Evolutionary conservation across 306 rosid genomes (phyloP).

Genomic region (Purshia tridentata): DNA sequence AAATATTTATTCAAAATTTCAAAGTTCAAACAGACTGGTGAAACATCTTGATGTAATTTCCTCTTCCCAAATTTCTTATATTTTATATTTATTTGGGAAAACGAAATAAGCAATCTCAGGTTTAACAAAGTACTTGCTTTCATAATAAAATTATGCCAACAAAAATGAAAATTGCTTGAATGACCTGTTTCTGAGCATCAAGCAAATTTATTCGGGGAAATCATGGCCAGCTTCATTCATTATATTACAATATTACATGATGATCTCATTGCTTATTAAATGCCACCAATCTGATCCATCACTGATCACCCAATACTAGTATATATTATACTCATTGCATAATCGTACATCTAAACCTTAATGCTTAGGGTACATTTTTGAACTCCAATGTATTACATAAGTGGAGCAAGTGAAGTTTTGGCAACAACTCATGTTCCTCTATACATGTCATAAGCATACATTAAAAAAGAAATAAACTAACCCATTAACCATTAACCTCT

Average conservation of each 20-base stretch:
- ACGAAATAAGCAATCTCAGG: no score
- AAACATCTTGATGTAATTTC: no score
- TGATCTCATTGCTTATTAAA: background rate
- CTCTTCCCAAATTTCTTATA: no score
- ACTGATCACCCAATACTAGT: background rate
- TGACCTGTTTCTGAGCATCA: background rate
- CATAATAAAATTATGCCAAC: no score
- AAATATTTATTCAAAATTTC: no score
- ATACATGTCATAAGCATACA: background rate
- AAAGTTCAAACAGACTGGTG: no score
- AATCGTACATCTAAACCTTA: background rate
- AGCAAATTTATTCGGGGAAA: background rate
- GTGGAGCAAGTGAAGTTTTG: slow-evolving; percentile 13
- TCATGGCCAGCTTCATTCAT: no score
- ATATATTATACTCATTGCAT: background rate
- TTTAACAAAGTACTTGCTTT: no score
- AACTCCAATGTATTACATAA: background rate
- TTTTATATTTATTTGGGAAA: no score
- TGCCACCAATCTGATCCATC: background rate
- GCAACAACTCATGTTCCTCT: slow-evolving; percentile 24
- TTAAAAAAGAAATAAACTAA: slow-evolving; percentile 20
- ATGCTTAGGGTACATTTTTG: background rate
- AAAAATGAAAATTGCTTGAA: no score
- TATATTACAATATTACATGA: no score
- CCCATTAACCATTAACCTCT: slow-evolving; percentile 21